Evolutionary conservation across 2,329 filamentous ascomycete species (phyloP).

Genomic region (Fusarium multiceps): DNA sequence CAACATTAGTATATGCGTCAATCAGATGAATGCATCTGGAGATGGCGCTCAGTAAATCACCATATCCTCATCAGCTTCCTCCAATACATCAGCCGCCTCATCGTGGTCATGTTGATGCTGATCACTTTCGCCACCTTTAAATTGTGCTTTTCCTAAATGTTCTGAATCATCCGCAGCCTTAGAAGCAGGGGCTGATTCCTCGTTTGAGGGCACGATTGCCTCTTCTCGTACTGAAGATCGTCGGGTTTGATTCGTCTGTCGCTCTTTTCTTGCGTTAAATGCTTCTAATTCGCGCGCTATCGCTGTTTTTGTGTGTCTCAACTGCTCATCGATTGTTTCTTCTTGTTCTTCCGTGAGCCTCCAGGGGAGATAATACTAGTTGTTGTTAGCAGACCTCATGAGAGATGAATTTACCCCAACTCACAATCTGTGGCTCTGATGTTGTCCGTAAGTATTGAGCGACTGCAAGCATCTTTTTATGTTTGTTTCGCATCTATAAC

Average conservation of each 20-base stretch:
- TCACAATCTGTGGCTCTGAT: constrained; percentile 77
- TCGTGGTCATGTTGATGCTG: constrained; percentile 62
- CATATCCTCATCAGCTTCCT: constrained; percentile 88
- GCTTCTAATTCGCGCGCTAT: constrained; percentile 74
- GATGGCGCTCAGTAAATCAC: constrained; percentile 78
- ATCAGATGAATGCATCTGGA: background rate
- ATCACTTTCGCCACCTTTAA: constrained; percentile 19
- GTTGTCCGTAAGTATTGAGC: constrained; percentile 80
- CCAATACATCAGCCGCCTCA: constrained; percentile 79
- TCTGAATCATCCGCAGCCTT: constrained; percentile 17
- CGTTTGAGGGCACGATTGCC: constrained; percentile 18
- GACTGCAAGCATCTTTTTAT: constrained; percentile 75
- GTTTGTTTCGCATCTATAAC: constrained; percentile 78
- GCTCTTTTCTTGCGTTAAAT: constrained; percentile 65
- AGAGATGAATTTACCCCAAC: constrained; percentile 48
- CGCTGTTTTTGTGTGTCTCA: constrained; percentile 70
- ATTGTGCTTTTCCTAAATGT: constrained; percentile 6
- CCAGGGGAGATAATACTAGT: constrained; percentile 90
- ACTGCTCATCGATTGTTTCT: constrained; percentile 75
- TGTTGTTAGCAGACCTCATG: constrained; percentile 12
- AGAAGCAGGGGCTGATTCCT: constrained; percentile 20
- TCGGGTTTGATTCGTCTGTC: constrained; percentile 41
- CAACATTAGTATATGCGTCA: background rate
- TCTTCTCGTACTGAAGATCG: constrained; percentile 18
- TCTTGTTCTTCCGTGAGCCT: constrained; percentile 77